Evolutionary conservation across 1,284 basidiomycete genomes (phyloP), one percentile per base, ranked within the genome.

Genomic region (Puccinia novopanici): DNA sequence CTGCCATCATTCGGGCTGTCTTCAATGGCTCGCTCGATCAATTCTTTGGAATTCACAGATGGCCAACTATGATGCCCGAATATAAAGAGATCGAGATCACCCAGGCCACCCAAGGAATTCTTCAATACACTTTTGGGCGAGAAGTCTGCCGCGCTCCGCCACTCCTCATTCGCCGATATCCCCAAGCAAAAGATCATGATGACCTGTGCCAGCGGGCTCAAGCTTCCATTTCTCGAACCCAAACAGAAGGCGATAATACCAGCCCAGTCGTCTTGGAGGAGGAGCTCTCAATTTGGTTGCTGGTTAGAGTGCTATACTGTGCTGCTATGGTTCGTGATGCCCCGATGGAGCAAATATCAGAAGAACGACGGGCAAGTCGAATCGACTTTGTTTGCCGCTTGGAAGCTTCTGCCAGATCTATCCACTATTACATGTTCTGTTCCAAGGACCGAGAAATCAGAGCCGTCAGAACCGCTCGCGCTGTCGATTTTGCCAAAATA

Each of bases 1-100:
- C 79, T 48, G 79, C 70, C 52, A 65, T 81, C 45, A 75, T 81
- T 50, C 71, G 79, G 48, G 79, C 52, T 27, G 34, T 81, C 17
- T 74, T 81, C 30, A 67, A 50, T 45, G 59, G 48, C 61, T 81
- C 59, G 48, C 50, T 81, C 8, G 71, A 74, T 42, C 70, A 74
- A 34, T 75, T 81, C 27, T 74, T 80, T 34, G 57, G 50, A 12
- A 72, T 61, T 40, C 45, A 74, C 52, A 55, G 34, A 63, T 81
- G 79, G 72, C 45, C 24, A 15, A 40, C 30, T 63, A 9, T 30
- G 22, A 48, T 45, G 30, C 12, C 45, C 68, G 52, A 27, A 10
- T 24, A 50, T 12, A 71, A 59, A 42, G 72, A 81, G 55, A 65
- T 50, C 4, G 72, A 74, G n/a, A 22, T 74, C 45, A 34, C 34